Evolutionary conservation across 345 rosid species (phyloP), one percentile per base, ranked within the genome.

Genomic region (Euphorbia peplus): DNA sequence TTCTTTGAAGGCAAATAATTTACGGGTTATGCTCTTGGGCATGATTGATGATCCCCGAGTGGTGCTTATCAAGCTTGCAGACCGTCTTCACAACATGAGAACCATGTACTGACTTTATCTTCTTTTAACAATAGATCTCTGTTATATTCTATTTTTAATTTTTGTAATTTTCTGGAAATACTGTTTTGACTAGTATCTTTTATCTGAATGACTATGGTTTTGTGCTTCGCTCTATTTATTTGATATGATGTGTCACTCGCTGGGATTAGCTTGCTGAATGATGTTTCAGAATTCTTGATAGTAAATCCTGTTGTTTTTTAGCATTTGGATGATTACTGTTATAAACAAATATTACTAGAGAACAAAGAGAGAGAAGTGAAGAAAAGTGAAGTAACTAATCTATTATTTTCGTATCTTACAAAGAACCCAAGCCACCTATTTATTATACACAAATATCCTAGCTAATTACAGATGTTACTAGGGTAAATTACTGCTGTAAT

Each of bases 31-130:
- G 93, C 90, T 88, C 56, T 66, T 88, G 83, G 93, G 90, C 50
- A 88, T 88, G 93, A 87, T 88, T 74, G 85, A 86, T 69, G 93
- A 88, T 83, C 93, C 93, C 50, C 82, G 90, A 15, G 90, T 88
- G 71, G 87, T 88, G 77, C 93, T 88, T 4, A 81, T 88, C 86
- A 88, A 88, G 86, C 89, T 88, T 75, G 90, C 93, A 0, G 93
- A 88, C 73, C 87, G 90, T 72, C 89, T 88, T 69, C 93, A 88
- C 85, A 88, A 86, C 68, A 86, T 88, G 93, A 88, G 93, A 73
- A 88, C 93, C 78, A 86, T 88, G 93, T 88, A 84, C 60, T 57
- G 29, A 47, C 65, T 71, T 53, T 58, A 75, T 41, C 62, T 75
- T 55, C 53, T 26, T 8, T 39, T 48, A 19, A 24, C 50, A 53